Conservation (phyloP, 1,139 yeast species). For the Suhomyces terraborum region DNA sequence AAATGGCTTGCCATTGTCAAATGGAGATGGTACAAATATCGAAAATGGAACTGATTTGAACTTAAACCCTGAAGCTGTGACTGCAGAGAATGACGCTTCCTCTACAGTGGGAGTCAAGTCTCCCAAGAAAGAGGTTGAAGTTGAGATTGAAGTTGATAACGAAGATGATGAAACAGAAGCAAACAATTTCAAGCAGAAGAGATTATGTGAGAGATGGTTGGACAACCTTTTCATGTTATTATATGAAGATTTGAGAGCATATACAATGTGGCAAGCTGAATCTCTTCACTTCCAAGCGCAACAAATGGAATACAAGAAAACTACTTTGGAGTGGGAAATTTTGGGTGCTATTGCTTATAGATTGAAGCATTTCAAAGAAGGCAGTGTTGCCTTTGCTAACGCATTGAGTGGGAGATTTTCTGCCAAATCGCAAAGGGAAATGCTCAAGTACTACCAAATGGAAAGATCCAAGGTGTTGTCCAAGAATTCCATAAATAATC, state of each 20-base stretch:
- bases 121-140: conserved; percentile 30
- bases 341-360: conserved; percentile 81
- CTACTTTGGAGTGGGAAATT: conserved; percentile 92
- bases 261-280: conserved; percentile 92
- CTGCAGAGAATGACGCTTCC: conserved; percentile 28
- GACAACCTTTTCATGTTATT: conserved; percentile 84
- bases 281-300: conserved; percentile 62
- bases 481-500: conserved; percentile 31
- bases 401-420: conserved; percentile 78
- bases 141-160: conserved; percentile 16
- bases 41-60: conserved; percentile 10
- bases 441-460: conserved; percentile 65
- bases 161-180: conserved; percentile 25
- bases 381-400: conserved; percentile 79
- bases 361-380: conserved; percentile 77
- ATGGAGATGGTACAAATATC: conserved; percentile 6
- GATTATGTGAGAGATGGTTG: conserved; percentile 93
- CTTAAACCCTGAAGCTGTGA: conserved; percentile 7
- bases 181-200: conserved; percentile 62
- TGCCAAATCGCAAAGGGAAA: conserved; percentile 74
- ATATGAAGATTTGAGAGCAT: conserved; percentile 85
- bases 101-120: conserved; percentile 45
- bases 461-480: conserved; percentile 41
- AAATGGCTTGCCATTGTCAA: conserved; percentile 10
- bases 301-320: conserved; percentile 72